Evolutionary conservation across 164 flowering plant genomes (phyloP).

Genomic region (Amborella trichopoda): DNA sequence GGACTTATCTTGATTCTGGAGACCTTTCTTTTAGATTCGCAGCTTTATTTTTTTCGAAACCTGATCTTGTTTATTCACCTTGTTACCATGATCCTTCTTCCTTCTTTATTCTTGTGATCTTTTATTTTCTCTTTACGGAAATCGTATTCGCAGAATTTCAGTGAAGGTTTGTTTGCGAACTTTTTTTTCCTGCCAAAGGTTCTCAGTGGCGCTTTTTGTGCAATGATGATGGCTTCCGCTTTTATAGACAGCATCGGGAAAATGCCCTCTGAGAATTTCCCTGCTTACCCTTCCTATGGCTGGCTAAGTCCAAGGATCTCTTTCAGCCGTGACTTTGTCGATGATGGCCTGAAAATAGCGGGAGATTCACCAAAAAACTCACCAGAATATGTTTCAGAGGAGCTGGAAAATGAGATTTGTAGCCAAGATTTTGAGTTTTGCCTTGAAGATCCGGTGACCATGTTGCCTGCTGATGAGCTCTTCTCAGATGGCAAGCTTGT

Average conservation of each 20-base stretch:
- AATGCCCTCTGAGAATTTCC: conserved; percentile 34
- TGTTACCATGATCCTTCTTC: no score
- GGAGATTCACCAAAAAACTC: conserved; percentile 10
- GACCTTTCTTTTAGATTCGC: no score
- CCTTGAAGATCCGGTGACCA: conserved; percentile 59
- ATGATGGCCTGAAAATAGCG: conserved; percentile 16
- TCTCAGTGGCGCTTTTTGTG: no score
- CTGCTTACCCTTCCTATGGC: conserved; percentile 33
- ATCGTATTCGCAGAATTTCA: no score
- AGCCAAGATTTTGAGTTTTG: conserved; percentile 73
- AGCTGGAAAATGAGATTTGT: conserved; percentile 20
- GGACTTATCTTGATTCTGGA: no score
- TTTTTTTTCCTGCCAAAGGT: no score
- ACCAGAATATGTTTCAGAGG: conserved; percentile 1
- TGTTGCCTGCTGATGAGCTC: conserved; percentile 87
- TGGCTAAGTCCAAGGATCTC: conserved; percentile 63
- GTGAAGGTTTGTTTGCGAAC: no score
- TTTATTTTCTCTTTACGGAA: no score
- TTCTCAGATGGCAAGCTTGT: conserved; percentile 78
- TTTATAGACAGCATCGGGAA: conserved; percentile 60
- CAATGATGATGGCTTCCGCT: conserved; percentile 64
- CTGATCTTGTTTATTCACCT: no score
- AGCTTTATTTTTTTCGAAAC: no score
- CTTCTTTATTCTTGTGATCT: no score
- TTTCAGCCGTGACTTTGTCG: conserved; percentile 32